Conservation (phyloP, 2,329 filamentous ascomycete genomes). For the Fusarium sp. region DNA sequence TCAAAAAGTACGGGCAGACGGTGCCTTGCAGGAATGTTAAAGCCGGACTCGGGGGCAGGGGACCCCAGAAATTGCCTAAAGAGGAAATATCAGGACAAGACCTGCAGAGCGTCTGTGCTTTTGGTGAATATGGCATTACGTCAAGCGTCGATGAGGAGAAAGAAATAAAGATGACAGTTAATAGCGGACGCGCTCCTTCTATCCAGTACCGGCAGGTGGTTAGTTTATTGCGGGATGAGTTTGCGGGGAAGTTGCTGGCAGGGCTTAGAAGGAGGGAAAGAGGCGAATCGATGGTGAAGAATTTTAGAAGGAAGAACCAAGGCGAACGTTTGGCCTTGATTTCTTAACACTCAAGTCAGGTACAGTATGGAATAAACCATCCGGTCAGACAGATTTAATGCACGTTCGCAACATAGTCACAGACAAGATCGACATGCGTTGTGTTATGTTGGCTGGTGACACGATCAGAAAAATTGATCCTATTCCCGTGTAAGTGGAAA, state of each 20-base stretch:
- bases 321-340: background rate
- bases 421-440: background rate
- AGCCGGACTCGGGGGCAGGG: conserved; percentile 7
- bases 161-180: background rate
- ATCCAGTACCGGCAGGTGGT: background rate
- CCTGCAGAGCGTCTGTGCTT: conserved; percentile 11
- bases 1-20: background rate
- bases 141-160: conserved; percentile 11
- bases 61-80: conserved; percentile 3
- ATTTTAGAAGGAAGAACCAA: background rate
- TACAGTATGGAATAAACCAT: conserved; percentile 3
- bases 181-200: background rate
- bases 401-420: background rate
- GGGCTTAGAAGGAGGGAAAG: background rate
- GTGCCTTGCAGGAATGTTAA: conserved; percentile 20
- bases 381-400: background rate
- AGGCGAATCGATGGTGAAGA: background rate
- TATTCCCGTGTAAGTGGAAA: conserved; percentile 2
- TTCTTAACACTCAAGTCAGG: background rate
- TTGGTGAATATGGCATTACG: conserved; percentile 13
- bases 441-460: background rate
- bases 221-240: conserved; percentile 1
- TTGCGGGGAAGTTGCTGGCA: background rate
- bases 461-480: background rate
- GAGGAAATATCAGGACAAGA: conserved; percentile 25